phyloP scores from a whole-genome alignment of 2,329 filamentous ascomycete genomes.

The Neofusicoccum sp. region DNA sequence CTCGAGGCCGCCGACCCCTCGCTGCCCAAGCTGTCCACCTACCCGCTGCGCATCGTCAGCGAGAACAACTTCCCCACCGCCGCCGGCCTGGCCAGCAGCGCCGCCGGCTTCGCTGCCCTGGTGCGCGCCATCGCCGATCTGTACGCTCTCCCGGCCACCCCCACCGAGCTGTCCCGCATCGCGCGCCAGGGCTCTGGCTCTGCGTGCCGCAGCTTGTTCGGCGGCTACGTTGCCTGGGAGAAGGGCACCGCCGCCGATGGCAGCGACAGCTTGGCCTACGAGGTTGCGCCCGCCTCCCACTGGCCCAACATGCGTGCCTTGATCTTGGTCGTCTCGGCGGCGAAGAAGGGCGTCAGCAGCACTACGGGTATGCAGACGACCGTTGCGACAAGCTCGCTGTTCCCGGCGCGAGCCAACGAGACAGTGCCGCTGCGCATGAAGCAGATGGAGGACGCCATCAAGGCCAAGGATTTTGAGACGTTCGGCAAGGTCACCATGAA shows the following conservation, averaged over 20 bases:
- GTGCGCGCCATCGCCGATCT: constrained; percentile 87
- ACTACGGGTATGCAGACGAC: constrained; percentile 97
- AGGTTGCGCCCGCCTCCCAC: constrained; percentile 83
- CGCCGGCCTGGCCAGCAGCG: constrained; percentile 71
- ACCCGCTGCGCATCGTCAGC: constrained; percentile 81
- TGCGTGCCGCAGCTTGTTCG: constrained; percentile 88
- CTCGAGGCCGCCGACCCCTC: constrained; percentile 71
- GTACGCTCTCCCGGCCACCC: constrained; percentile 78
- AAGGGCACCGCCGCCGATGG: constrained; percentile 75
- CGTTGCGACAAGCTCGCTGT: constrained; percentile 85
- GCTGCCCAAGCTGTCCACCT: constrained; percentile 76
- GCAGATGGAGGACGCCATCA: constrained; percentile 79
- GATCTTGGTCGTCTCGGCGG: constrained; percentile 85
- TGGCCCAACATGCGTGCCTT: constrained; percentile 95
- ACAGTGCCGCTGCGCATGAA: constrained; percentile 83
- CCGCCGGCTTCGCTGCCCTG: constrained; percentile 65
- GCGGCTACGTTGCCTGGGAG: constrained; percentile 94
- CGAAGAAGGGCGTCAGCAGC: constrained; percentile 92
- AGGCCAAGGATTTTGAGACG: constrained; percentile 72
- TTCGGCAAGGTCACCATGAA: constrained; percentile 94
- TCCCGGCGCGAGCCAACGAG: constrained; percentile 68
- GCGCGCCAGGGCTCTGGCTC: constrained; percentile 93
- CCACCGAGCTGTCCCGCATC: constrained; percentile 81
- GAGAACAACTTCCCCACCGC: constrained; percentile 99
- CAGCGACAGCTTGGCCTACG: constrained; percentile 80